Evolutionary conservation across 345 rosid genomes (phyloP).

Genomic region (Citrus cavaleriei): DNA sequence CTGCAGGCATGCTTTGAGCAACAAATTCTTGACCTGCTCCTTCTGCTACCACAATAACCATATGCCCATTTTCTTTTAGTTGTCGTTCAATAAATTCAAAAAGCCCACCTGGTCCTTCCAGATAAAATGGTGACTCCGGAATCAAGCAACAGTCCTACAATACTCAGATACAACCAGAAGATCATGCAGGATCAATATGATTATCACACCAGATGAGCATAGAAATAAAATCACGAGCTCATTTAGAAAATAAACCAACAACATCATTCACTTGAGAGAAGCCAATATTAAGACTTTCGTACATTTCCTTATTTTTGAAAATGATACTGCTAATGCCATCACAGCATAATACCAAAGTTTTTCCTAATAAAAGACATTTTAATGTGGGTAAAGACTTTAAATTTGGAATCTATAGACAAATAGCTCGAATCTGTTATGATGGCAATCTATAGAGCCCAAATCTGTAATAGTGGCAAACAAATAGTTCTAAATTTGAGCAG

Average conservation of each 20-base stretch:
- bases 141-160: constrained; percentile 95
- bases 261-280: background rate
- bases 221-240: background rate
- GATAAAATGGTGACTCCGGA: constrained; percentile 91
- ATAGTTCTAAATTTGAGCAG: background rate
- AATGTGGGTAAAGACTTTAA: background rate
- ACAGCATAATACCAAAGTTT: background rate
- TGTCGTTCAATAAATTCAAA: constrained; percentile 73
- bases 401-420: background rate
- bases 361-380: background rate
- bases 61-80: constrained; percentile 77
- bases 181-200: background rate
- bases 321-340: background rate
- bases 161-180: constrained; percentile 22
- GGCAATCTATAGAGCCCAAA: background rate
- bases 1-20: constrained; percentile 48
- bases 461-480: background rate
- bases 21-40: constrained; percentile 93
- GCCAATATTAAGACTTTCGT: background rate
- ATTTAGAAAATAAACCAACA: background rate
- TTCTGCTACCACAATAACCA: constrained; percentile 89
- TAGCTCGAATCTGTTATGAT: background rate
- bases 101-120: constrained; percentile 90
- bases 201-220: background rate
- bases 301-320: background rate